These are phyloP conservation scores for Aspergillus conjunctus DNA, from an alignment of 495 filamentous ascomycete genomes.

Conservation along the genomic window DNA sequence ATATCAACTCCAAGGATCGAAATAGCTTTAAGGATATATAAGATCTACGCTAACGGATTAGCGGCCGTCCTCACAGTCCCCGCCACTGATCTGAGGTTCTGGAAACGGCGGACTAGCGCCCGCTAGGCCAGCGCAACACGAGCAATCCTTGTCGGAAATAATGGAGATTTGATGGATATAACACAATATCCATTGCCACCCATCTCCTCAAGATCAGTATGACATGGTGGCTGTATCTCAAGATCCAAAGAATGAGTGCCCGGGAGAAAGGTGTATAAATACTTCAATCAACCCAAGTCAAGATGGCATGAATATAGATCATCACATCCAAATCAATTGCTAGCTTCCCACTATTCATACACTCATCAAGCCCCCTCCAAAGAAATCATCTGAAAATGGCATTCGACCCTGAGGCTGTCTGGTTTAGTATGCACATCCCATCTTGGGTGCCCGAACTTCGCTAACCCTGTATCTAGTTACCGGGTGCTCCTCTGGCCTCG, in stretches of 20 bases:
- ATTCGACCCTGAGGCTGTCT: not conserved
- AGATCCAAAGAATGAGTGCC: too few species aligned
- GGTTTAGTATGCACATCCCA: not conserved
- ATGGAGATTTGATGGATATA: not conserved
- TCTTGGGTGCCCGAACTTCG: not conserved
- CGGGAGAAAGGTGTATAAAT: too few species aligned
- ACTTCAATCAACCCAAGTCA: too few species aligned
- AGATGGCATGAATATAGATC: too few species aligned
- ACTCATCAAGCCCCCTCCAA: not conserved
- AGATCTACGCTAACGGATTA: too few species aligned
- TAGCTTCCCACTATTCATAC: too few species aligned
- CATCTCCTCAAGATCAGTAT: not conserved
- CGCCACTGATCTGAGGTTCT: too few species aligned
- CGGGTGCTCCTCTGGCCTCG: conserved; percentile 40
- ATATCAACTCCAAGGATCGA: too few species aligned
- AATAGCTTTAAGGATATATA: too few species aligned
- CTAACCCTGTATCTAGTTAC: conserved; percentile 22
- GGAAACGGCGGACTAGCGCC: not conserved
- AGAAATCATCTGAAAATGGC: not conserved
- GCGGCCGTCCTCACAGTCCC: too few species aligned
- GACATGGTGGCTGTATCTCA: not conserved
- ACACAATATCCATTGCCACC: not conserved
- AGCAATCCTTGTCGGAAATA: not conserved
- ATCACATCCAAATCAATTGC: too few species aligned
- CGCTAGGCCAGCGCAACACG: not conserved